These are phyloP conservation scores for Thelonectria olida DNA, from an alignment of 2,329 filamentous ascomycete genomes.

Conservation along the genomic window DNA sequence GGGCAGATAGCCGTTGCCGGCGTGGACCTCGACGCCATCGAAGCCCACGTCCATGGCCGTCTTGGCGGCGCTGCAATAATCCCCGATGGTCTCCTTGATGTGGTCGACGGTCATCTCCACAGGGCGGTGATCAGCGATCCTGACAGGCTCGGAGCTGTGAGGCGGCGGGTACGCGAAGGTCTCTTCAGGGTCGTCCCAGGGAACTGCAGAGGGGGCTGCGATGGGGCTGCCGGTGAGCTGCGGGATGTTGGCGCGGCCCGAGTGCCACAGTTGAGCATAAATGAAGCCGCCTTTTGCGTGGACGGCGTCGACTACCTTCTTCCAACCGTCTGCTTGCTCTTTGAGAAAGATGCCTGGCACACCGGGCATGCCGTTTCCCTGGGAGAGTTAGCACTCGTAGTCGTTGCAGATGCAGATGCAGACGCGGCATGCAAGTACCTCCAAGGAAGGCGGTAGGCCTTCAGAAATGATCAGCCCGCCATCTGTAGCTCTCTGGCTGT, in stretches of 20 bases:
- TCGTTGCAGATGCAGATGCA: too few species aligned
- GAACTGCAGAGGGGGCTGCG: constrained; percentile 51
- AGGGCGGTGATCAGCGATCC: constrained; percentile 43
- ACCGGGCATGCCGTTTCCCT: constrained; percentile 50
- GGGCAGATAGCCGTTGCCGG: constrained; percentile 51
- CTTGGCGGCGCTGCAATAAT: constrained; percentile 44
- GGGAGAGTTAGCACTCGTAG: neutral
- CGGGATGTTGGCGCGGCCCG: constrained; percentile 50
- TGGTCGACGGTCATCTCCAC: constrained; percentile 52
- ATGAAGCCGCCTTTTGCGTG: constrained; percentile 69
- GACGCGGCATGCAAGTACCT: constrained; percentile 28
- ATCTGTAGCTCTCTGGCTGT: constrained; percentile 51
- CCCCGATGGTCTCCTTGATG: constrained; percentile 44
- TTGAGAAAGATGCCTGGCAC: constrained; percentile 66
- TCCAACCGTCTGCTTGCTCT: constrained; percentile 67
- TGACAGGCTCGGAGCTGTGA: constrained; percentile 49
- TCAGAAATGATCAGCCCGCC: constrained; percentile 56
- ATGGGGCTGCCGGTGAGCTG: constrained; percentile 48
- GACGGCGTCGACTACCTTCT: constrained; percentile 66
- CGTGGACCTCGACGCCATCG: constrained; percentile 53
- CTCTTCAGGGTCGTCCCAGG: constrained; percentile 56
- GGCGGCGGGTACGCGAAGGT: constrained; percentile 48
- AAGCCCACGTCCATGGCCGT: constrained; percentile 64
- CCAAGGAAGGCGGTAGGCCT: constrained; percentile 57
- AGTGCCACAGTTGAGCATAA: constrained; percentile 67